phyloP scores from a whole-genome alignment of 208 protist genomes.

The Endotrypanum monterogeii region DNA sequence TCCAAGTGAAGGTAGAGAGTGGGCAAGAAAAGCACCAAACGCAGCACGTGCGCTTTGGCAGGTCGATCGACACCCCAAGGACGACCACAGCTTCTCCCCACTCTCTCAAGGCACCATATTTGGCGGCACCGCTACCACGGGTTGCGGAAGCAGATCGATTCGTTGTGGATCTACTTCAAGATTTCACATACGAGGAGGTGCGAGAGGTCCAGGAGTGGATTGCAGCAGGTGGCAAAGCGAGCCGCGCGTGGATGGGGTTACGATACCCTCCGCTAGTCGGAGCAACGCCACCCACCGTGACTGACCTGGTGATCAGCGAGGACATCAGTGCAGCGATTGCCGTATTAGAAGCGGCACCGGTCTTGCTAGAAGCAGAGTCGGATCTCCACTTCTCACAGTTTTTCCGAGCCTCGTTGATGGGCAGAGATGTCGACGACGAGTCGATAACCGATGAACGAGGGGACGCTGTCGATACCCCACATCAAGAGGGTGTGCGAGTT shows the following conservation, averaged over 20 bases:
- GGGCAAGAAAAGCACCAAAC: background rate
- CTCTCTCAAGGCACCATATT: background rate
- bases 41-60: conserved; percentile 19
- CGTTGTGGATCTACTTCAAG: conserved; percentile 22
- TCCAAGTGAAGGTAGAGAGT: background rate
- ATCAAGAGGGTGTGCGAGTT: background rate
- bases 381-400: conserved; percentile 14
- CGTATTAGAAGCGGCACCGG: conserved; percentile 8
- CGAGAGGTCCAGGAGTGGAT: conserved; percentile 8
- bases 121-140: background rate
- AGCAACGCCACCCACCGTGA: background rate
- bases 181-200: conserved; percentile 22
- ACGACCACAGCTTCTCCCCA: background rate
- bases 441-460: background rate
- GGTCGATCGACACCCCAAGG: background rate
- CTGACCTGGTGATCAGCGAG: background rate
- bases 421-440: background rate
- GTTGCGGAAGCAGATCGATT: background rate
- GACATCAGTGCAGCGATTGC: background rate
- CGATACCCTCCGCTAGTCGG: background rate
- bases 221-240: background rate
- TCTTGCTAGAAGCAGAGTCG: conserved; percentile 7
- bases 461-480: background rate
- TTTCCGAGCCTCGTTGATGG: conserved; percentile 15
- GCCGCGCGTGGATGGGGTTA: background rate